Base-by-base conservation (phyloP, 1,284 basidiomycete species). In the Fomitiporia mediterranea region DNA sequence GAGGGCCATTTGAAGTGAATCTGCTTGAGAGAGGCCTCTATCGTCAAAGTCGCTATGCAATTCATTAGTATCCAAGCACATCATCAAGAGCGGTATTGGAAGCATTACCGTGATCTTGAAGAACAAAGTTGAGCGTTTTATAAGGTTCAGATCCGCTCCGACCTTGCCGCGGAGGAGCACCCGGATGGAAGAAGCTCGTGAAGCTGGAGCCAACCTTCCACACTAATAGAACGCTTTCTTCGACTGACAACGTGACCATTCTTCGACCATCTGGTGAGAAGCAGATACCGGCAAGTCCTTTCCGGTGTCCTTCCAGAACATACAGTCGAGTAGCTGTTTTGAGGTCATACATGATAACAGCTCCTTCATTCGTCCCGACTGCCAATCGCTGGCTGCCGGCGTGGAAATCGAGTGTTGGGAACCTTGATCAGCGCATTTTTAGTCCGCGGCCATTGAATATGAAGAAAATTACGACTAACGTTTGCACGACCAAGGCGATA, bases 311-410 rank as follows among this genome's bases (percentile, higher is more conserved):
- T 65, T 98, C 95, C 7, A 99, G 82, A 0, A 99, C 91, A 67
- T 98, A 98, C 5, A 99, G 75, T 9, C 96, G 82, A 1, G 92
- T 98, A 0, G 94, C 94, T 0, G 94, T 94, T 71, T 98, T 98
- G 51, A 99, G 79, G 67, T 99, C 97, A 69, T 98, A 98, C 83
- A 98, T 93, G 62, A 98, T 84, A 46, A 94, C 84, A 0, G 91
- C 89, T 0, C 94, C 94, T 70, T 99, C 97, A 61, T 83, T 85
- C 0, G 96, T 98, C 0, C 97, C 97, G 0, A 98, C 94, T 0
- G 90, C 93, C 1, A 99, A 81, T 6, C 91, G 83, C 68, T 99
- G 96, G 1, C 83, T 86, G 1, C 77, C 73, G 68, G 84, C 84
- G 67, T 97, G 90, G 68, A 99, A 98, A 69, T 93, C 92, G 11